Percentiles rank a stretch among this genome's conserved stretches.
These are phyloP conservation scores for Platismatia glauca DNA, from an alignment of 495 filamentous ascomycete genomes.

Conservation along the genomic window DNA sequence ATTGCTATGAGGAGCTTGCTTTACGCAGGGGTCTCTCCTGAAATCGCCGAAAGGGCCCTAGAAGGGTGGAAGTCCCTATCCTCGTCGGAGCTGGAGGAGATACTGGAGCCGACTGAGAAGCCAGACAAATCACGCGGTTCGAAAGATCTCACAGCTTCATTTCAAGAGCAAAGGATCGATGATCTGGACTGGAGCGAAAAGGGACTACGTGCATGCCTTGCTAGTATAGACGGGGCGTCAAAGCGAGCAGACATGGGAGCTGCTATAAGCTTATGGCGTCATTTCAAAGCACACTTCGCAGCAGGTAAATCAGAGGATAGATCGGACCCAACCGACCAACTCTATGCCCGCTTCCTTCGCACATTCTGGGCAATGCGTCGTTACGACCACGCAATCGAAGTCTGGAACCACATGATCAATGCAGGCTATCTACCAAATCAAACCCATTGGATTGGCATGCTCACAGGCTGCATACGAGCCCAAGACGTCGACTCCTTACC, in stretches of 20 bases:
- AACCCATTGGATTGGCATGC: constrained; percentile 55
- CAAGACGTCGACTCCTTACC: constrained; percentile 43
- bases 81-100: background rate
- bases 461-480: constrained; percentile 45
- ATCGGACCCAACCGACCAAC: constrained; percentile 15
- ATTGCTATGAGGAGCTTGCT: background rate
- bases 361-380: constrained; percentile 41
- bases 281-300: constrained; percentile 6
- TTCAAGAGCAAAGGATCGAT: no score
- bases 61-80: background rate
- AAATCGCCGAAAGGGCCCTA: background rate
- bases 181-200: constrained; percentile 6
- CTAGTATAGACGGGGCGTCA: background rate
- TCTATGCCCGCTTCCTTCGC: constrained; percentile 50
- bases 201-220: background rate
- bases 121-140: no score
- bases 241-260: constrained; percentile 1
- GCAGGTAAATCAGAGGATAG: constrained; percentile 5
- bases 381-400: constrained; percentile 41
- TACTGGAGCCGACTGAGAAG: background rate
- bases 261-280: constrained; percentile 16
- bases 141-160: background rate
- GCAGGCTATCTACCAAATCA: constrained; percentile 42
- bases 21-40: background rate
- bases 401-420: constrained; percentile 51